Conservation (phyloP, 2,329 filamentous ascomycete genomes). For the Cladophialophora exuberans region DNA sequence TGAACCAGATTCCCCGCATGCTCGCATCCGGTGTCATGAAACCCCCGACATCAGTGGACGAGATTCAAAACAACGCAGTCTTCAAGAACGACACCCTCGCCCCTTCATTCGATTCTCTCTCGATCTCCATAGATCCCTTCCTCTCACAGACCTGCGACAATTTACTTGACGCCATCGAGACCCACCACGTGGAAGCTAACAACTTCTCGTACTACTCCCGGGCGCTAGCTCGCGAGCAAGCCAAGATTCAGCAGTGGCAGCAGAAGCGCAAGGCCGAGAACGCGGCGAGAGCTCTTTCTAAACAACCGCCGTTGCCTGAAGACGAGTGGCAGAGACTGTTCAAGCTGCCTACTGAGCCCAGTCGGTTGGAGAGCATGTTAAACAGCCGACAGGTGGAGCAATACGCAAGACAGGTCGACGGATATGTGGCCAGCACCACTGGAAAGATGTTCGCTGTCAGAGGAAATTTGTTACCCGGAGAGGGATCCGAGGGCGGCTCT, state of each 20-base stretch:
- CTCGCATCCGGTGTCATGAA: slow-evolving; percentile 49
- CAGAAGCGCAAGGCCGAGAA: slow-evolving; percentile 97
- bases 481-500: slow-evolving; percentile 11
- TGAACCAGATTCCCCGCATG: slow-evolving; percentile 82
- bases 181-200: slow-evolving; percentile 97
- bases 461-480: slow-evolving; percentile 65
- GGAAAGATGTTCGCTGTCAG: slow-evolving; percentile 98
- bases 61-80: slow-evolving; percentile 68
- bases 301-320: slow-evolving; percentile 87
- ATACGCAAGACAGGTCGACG: slow-evolving; percentile 95
- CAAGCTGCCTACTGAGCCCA: slow-evolving; percentile 95
- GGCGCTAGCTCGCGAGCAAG: slow-evolving; percentile 88
- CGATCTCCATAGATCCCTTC: slow-evolving; percentile 94
- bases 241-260: slow-evolving; percentile 97
- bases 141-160: slow-evolving; percentile 98
- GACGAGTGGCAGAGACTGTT: slow-evolving; percentile 98
- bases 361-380: slow-evolving; percentile 87
- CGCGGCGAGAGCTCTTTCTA: slow-evolving; percentile 77
- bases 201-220: slow-evolving; percentile 98
- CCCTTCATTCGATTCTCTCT: slow-evolving; percentile 86
- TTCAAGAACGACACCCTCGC: slow-evolving; percentile 68
- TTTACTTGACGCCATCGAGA: slow-evolving; percentile 93
- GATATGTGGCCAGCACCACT: slow-evolving; percentile 87
- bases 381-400: slow-evolving; percentile 97
- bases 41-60: slow-evolving; percentile 77